phyloP scores from a whole-genome alignment of 169 alveolate species.

The Eimeria necatrix region DNA sequence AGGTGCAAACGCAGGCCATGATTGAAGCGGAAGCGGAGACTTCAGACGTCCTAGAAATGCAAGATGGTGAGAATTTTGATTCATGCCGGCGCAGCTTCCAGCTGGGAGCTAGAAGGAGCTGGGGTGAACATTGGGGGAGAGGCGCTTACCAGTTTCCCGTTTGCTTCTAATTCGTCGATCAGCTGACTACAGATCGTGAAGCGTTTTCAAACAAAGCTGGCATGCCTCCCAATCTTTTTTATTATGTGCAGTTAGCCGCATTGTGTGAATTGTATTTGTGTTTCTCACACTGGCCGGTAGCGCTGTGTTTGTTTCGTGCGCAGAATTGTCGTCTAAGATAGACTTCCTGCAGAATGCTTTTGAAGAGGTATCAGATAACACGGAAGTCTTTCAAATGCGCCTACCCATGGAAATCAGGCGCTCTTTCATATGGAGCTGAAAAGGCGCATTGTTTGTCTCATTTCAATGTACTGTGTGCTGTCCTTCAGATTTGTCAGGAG shows the following conservation, averaged over 20 bases:
- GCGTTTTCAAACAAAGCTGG: not conserved
- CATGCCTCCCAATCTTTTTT: not conserved
- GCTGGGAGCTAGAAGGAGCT: not conserved
- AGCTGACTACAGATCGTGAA: not conserved
- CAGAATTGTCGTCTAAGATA: slow-evolving; percentile 64
- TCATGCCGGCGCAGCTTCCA: not conserved
- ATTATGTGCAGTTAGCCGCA: not conserved
- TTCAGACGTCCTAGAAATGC: slow-evolving; percentile 55
- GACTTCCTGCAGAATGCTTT: slow-evolving; percentile 46
- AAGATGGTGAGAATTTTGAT: slow-evolving; percentile 23
- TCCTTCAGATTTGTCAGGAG: slow-evolving; percentile 65
- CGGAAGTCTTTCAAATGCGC: not conserved
- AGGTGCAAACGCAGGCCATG: slow-evolving; percentile 69
- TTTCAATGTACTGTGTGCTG: not conserved
- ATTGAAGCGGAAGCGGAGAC: slow-evolving; percentile 67
- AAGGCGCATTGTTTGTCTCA: not conserved
- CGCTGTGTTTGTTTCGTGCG: not conserved
- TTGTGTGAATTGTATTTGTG: not conserved
- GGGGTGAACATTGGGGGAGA: not conserved
- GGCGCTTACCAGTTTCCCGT: not conserved
- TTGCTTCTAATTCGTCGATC: not conserved
- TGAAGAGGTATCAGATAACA: slow-evolving; percentile 16
- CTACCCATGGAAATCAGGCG: not conserved
- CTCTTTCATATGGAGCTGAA: not conserved
- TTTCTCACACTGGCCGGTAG: not conserved